Base-by-base conservation (phyloP, 2,329 filamentous ascomycete genomes). In the Fusarium annulatum region DNA sequence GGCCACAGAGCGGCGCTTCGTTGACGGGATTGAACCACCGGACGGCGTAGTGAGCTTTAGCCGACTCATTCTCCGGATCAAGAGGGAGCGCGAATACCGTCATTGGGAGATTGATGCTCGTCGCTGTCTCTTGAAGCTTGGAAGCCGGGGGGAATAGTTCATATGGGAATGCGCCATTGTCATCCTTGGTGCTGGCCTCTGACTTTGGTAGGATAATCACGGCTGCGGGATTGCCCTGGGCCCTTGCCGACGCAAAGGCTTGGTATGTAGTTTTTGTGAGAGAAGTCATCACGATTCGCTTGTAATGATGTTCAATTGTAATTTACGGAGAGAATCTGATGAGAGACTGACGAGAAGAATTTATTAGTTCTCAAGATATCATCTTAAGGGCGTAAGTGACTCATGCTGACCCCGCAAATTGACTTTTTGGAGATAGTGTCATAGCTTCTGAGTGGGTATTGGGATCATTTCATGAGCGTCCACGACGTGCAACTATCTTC, bases 11-110 rank as follows among this genome's bases (percentile, higher is more conserved):
- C 2, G 66, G 66, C n/a, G 48, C 64, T 11, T 69, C 66, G 6
- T 56, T 23, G 6, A 34, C 26, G 21, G 59, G 26, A 26, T 69
- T 69, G 33, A 69, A 69, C 66, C 66, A 69, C 0, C 66, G 66
- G 4, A 69, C 66, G 0, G 64, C 64, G 3, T 69, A 69, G 19
- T 67, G 45, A 18, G 52, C 28, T 10, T 69, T 45, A 3, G 65
- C n/a, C 1, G 56, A 39, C 10, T 56, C 33, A 4, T 33, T 51
- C 6, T 45, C 46, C 1, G 23, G 26, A 3, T 30, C 46, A 0
- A 69, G 64, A 3, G 66, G 66, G 1, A 63, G 42, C 0, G 30
- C 64, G 0, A 41, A 69, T 6, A 43, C 64, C 0, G 39, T 69
- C 66, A 69, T 69, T 0, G 66, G 66, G 0, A 41, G 39, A 0